Base-by-base conservation (phyloP, 2,329 filamentous ascomycete genomes). In the Septoria linicola region DNA sequence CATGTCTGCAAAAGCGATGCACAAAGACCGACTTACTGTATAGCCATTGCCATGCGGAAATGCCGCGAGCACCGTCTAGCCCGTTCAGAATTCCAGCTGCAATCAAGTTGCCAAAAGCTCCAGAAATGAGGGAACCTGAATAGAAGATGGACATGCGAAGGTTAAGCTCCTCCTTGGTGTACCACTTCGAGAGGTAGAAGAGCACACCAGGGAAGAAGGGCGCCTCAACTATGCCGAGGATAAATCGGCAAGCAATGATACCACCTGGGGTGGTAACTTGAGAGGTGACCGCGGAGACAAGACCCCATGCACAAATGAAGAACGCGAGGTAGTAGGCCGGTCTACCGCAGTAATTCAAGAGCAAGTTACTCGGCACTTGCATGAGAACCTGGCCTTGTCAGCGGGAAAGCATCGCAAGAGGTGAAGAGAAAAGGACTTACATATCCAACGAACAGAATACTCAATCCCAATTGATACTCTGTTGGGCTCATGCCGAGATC, bases 231-330 rank as follows among this genome's bases (percentile, higher is more conserved):
- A 91, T 72, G 19, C 88, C 88, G 0, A 92, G 75, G 63, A 89
- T 89, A 63, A 74, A 74, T 5, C 74, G 68, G 31, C 59, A 63
- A 3, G 65, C 65, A n/a, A 68, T 55, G 25, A 68, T 61, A 20
- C 58, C 58, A 7, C 53, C 58, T 31, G 59, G 61, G 27, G 52
- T 58, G 17, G 58, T 60, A 23, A 65, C 64, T 48, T 66, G 59
- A 3, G 60, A 63, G 11, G 63, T 66, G 5, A 67, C 40, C 6
- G 82, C 81, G 2, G 84, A 80, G 75, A 87, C 81, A 13, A 89
- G 80, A 2, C 87, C 87, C 87, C 86, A 82, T 1, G 79, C 76
- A 60, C 80, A 77, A 85, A 96, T 95, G 64, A 95, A 65, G 49
- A 95, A 96, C 46, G 91, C 72, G 32, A 66, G 56, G 31, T 66